Conservation (phyloP, 768 basidiomycete species). For the Jaapia argillacea region DNA sequence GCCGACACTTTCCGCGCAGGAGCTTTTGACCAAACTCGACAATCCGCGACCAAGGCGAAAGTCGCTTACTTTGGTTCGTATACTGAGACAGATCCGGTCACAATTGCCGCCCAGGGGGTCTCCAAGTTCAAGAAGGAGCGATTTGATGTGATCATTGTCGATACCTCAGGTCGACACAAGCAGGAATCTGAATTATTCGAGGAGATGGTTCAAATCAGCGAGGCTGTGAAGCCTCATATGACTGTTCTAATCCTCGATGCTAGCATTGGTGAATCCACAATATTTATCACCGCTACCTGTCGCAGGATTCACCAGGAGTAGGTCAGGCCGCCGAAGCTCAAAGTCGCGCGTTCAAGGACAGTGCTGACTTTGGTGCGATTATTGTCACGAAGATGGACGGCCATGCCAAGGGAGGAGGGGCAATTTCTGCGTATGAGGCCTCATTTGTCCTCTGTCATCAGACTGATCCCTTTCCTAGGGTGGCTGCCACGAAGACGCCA, state of each 20-base stretch:
- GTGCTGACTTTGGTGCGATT: slow-evolving; percentile 95
- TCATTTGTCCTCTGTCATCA: not conserved
- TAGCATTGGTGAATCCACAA: slow-evolving; percentile 62
- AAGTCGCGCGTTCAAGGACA: slow-evolving; percentile 94
- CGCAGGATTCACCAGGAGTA: slow-evolving; percentile 4
- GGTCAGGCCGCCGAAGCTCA: slow-evolving; percentile 98
- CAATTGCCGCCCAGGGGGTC: slow-evolving; percentile 91
- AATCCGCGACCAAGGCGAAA: slow-evolving; percentile 97
- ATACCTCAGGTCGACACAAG: slow-evolving; percentile 94
- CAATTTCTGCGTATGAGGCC: slow-evolving; percentile 89
- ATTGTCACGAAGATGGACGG: slow-evolving; percentile 99
- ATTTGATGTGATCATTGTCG: slow-evolving; percentile 98
- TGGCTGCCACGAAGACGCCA: slow-evolving; percentile 97
- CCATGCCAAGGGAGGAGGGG: slow-evolving; percentile 97
- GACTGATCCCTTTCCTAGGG: slow-evolving; percentile 35
- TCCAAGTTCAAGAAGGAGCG: slow-evolving; percentile 96
- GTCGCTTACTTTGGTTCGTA: slow-evolving; percentile 99
- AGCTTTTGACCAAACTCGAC: slow-evolving; percentile 97
- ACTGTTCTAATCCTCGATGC: slow-evolving; percentile 94
- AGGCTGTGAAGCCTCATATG: slow-evolving; percentile 93
- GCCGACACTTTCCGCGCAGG: slow-evolving; percentile 99
- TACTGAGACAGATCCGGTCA: slow-evolving; percentile 96
- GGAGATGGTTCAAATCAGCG: slow-evolving; percentile 96
- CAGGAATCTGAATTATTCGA: slow-evolving; percentile 95
- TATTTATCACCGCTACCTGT: not conserved